Evolutionary conservation across 1,284 basidiomycete species (phyloP).

Genomic region (Moesziomyces antarcticus): DNA sequence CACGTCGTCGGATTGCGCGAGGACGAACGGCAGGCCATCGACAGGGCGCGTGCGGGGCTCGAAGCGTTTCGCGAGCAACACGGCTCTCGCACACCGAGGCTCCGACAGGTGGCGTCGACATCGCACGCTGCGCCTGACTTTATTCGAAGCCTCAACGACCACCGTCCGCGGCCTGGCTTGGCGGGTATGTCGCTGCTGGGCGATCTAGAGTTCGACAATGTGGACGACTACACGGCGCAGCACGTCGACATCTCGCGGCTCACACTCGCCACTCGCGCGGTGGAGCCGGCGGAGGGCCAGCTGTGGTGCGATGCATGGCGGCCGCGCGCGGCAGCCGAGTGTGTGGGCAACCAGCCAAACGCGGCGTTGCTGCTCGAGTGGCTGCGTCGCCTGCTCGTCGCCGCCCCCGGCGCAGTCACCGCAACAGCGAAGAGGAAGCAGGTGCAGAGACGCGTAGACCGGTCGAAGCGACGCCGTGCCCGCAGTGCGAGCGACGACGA

Average conservation of each 20-base stretch:
- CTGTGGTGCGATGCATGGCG: conserved; percentile 47
- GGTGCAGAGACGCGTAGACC: conserved; percentile 35
- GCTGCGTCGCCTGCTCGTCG: conserved; percentile 47
- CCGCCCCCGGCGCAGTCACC: conserved; percentile 17
- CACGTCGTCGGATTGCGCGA: conserved; percentile 15
- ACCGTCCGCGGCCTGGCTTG: not conserved
- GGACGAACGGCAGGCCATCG: conserved; percentile 8
- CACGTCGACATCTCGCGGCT: conserved; percentile 5
- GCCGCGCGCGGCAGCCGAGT: conserved; percentile 25
- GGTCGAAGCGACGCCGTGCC: conserved; percentile 5
- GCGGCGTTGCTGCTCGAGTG: conserved; percentile 50
- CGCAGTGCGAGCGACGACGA: conserved; percentile 24
- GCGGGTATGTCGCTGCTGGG: conserved; percentile 4
- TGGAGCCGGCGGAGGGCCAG: conserved; percentile 5
- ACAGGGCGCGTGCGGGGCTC: conserved; percentile 5
- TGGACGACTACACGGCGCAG: conserved; percentile 16
- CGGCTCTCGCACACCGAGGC: not conserved
- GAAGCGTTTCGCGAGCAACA: conserved; percentile 19
- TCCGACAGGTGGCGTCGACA: too few relatives aligned
- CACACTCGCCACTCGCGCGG: not conserved
- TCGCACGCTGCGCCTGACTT: not conserved
- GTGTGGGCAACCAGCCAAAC: conserved; percentile 38
- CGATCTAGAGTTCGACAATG: not conserved
- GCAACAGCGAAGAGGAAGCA: conserved; percentile 18
- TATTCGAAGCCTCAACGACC: not conserved